Evolutionary conservation across 2,329 filamentous ascomycete genomes (phyloP), one percentile per base, ranked within the genome.

Genomic region (Cytospora paraplurivora): DNA sequence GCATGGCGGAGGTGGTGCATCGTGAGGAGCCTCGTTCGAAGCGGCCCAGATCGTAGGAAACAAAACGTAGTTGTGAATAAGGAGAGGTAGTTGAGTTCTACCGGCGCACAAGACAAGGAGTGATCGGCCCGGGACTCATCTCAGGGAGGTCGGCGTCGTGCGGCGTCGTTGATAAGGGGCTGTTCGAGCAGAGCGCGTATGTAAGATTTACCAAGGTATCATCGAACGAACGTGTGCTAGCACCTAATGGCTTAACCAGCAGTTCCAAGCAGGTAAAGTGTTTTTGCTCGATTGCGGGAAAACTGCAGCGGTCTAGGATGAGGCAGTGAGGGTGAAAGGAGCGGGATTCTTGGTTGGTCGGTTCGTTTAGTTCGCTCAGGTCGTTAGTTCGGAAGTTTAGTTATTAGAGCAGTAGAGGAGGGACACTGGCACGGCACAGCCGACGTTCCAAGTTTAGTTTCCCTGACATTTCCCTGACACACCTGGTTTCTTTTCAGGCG

Each of bases 1-100:
- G 79, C 70, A 57, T 79, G 79, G 35, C 80, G 81, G 57, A 84
- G 66, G 73, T 79, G 78, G 67, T 77, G 78, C 80, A 83, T 82
- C n/a, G 65, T 34, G 21, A 37, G 27, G 7, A 19, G 15, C 4
- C 19, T 13, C 17, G 11, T 34, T 12, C 21, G 38, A 44, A 19
- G 50, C 19, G 19, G 4, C 3, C 27, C 27, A 4, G n/a, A n/a
- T 4, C 35, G 51, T n/a, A 37, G 27, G 19, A 34, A 17, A n/a
- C 27, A 4, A 35, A 44, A n/a, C 37, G 21, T 8, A 32, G 50
- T 41, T 3, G 27, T 33, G 15, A 34, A 35, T 37, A 37, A 10
- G 47, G 17, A 38, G 41, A 7, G 41, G 17, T 44, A 15, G n/a
- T 19, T 19, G 41, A 44, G 52, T 32, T 65, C 56, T 62, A 65